Percentiles rank a stretch among this genome's conserved stretches.
phyloP scores from a whole-genome alignment of 345 rosid species.

The Populus simonii region DNA sequence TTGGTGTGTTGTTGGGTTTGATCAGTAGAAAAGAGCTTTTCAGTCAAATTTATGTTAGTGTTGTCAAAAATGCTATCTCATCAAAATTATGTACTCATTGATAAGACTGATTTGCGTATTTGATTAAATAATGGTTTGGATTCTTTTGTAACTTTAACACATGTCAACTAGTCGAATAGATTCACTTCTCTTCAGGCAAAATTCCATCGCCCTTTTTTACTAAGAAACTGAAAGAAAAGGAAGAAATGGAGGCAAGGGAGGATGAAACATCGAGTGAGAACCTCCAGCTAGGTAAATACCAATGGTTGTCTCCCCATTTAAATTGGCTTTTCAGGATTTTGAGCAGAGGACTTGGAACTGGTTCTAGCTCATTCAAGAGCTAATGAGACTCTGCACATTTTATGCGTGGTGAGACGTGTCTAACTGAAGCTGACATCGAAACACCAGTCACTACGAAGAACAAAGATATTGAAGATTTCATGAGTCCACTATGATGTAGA shows the following conservation, averaged over 20 bases:
- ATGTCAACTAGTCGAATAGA: background rate
- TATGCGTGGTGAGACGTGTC: background rate
- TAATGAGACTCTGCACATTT: background rate
- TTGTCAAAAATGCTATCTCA: background rate
- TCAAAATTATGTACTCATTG: background rate
- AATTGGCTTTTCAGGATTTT: background rate
- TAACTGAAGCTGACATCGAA: background rate
- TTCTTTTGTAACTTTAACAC: background rate
- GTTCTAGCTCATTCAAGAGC: background rate
- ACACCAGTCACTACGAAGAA: background rate
- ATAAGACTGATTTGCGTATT: background rate
- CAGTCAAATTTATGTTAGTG: background rate
- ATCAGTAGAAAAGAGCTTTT: background rate
- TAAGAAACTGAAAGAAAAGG: too few relatives aligned
- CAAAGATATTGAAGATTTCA: background rate
- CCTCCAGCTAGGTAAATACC: background rate
- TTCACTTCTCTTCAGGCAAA: too few relatives aligned
- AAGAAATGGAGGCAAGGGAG: too few relatives aligned
- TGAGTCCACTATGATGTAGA: background rate
- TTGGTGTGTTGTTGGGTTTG: constrained; percentile 6
- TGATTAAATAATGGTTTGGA: background rate
- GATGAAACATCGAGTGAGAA: background rate
- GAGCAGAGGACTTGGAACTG: background rate
- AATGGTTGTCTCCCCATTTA: background rate
- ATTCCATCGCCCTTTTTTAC: too few relatives aligned